Evolutionary conservation across 768 basidiomycete genomes (phyloP).

Genomic region (Rhodocollybia butyracea): DNA sequence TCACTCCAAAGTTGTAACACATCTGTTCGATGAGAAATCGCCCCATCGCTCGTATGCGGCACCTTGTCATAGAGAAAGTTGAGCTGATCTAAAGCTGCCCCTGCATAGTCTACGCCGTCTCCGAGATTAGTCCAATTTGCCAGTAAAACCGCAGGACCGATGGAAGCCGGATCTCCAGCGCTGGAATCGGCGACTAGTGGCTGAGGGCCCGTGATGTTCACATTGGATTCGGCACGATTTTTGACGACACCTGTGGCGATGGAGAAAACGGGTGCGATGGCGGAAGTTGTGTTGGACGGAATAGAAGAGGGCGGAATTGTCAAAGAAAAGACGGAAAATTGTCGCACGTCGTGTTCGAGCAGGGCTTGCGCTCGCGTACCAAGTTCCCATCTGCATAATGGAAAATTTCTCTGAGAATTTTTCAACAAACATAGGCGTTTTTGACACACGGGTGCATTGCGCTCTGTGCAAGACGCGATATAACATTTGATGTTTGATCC

Average conservation of each 20-base stretch:
- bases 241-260: slow-evolving; percentile 52
- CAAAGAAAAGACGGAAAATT: slow-evolving; percentile 41
- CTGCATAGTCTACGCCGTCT: slow-evolving; percentile 52
- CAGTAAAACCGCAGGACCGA: slow-evolving; percentile 65
- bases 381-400: slow-evolving; percentile 45
- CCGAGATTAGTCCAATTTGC: slow-evolving; percentile 42
- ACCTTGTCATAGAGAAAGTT: slow-evolving; percentile 54
- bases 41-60: slow-evolving; percentile 69
- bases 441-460: slow-evolving; percentile 32
- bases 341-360: slow-evolving; percentile 40
- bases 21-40: slow-evolving; percentile 71
- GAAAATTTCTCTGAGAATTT: not conserved
- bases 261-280: slow-evolving; percentile 51
- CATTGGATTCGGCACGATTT: slow-evolving; percentile 40
- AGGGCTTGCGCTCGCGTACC: slow-evolving; percentile 53
- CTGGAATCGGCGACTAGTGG: slow-evolving; percentile 52
- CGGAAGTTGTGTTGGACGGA: slow-evolving; percentile 26
- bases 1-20: slow-evolving; percentile 80
- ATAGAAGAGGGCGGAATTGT: slow-evolving; percentile 35
- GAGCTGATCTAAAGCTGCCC: slow-evolving; percentile 65
- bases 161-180: slow-evolving; percentile 74
- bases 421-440: no score
- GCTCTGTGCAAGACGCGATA: slow-evolving; percentile 31
- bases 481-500: slow-evolving; percentile 32
- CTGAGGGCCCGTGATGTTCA: slow-evolving; percentile 45